Evolutionary conservation across 2,329 filamentous ascomycete genomes (phyloP).

Genomic region (Aspergillus hortae): DNA sequence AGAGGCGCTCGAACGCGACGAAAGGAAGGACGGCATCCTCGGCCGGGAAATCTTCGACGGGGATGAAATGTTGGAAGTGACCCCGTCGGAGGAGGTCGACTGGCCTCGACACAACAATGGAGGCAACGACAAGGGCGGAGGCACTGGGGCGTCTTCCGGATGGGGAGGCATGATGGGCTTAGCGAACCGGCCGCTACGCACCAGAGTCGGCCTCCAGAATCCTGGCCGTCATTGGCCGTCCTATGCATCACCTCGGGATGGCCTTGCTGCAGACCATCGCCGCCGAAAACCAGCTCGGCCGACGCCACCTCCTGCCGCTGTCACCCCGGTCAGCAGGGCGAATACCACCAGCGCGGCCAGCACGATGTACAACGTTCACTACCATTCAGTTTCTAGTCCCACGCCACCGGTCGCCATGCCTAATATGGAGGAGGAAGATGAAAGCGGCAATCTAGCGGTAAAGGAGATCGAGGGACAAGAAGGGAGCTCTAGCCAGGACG

Average conservation of each 20-base stretch:
- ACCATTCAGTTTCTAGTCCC: constrained; percentile 53
- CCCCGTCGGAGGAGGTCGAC: constrained; percentile 55
- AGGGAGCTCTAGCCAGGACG: constrained; percentile 8
- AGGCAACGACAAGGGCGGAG: constrained; percentile 38
- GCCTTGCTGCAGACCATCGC: constrained; percentile 8
- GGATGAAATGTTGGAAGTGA: constrained; percentile 81
- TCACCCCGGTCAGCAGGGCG: constrained; percentile 57
- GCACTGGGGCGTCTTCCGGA: constrained; percentile 32
- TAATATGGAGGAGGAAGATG: constrained; percentile 31
- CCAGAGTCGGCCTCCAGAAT: constrained; percentile 27
- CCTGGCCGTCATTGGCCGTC: constrained; percentile 16
- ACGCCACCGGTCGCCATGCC: constrained; percentile 41
- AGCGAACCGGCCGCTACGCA: constrained; percentile 34
- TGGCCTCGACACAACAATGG: constrained; percentile 38
- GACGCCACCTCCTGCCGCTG: constrained; percentile 45
- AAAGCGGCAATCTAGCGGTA: constrained; percentile 16
- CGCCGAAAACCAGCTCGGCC: constrained; percentile 23
- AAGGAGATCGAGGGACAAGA: constrained; percentile 23
- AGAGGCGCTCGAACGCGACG: constrained; percentile 84
- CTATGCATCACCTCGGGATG: constrained; percentile 12
- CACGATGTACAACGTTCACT: constrained; percentile 62
- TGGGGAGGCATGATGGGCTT: constrained; percentile 39
- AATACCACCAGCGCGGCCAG: constrained; percentile 62
- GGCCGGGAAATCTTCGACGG: constrained; percentile 90
- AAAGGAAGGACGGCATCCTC: constrained; percentile 89